Evolutionary conservation across 345 rosid species (phyloP), one percentile per base, ranked within the genome.

Genomic region (Mangifera indica): DNA sequence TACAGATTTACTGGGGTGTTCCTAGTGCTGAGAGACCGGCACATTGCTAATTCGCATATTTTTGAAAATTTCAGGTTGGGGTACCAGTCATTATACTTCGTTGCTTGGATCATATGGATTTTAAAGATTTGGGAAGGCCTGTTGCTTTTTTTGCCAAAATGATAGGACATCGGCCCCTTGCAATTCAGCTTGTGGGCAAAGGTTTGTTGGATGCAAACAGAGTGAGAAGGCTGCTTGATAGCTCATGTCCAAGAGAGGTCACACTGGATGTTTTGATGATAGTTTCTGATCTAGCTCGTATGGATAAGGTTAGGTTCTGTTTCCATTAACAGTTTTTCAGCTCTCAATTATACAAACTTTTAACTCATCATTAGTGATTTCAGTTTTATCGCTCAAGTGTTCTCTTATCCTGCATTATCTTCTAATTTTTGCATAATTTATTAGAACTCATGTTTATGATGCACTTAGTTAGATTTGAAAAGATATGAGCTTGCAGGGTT

Each of bases 121-220:
- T 82, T 37, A 95, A 86, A 77, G 96, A 95, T 85, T 71, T 89
- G 49, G 98, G 90, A 64, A 88, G 89, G 75, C 84, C 89, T 24
- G 94, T 95, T 70, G 99, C 99, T 44, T 88, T 92, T 78, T 79
- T 95, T 75, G 99, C 99, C 79, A 92, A 95, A 81, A 85, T 95
- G 97, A 80, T 83, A 59, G 85, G 87, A 37, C 90, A 89, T 77
- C 79, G 89, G 63, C 88, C 89, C 69, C 89, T 95, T 65, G 98
- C 96, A 12, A 82, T 87, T 63, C 96, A 92, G 69, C 88, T 94
- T 55, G 97, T 92, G 69, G 81, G 88, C 68, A 89, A 85, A 82
- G 99, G 96, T 76, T 77, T 95, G 78, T 76, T 91, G 78, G 89
- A 92, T 66, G 88, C 91, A 53, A 89, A 81, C 75, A 86, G 90